Evolutionary conservation across 192 early-diverging fungal genomes (phyloP).

Genomic region (Mortierella antarctica): DNA sequence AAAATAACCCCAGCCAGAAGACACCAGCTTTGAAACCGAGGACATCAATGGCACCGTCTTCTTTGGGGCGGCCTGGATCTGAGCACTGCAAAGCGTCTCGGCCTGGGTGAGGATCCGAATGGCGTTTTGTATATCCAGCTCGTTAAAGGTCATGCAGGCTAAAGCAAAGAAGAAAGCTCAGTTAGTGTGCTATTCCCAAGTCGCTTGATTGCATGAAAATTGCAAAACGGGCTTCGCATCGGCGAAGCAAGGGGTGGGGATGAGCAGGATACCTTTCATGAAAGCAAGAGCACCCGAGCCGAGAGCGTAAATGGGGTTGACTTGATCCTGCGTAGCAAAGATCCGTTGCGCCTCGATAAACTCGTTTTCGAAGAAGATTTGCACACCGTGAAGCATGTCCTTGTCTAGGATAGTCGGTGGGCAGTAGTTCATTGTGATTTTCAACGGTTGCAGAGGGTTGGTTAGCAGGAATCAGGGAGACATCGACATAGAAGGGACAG

Average conservation of each 20-base stretch:
- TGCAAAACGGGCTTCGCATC: background rate
- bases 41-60: slow-evolving; percentile 46
- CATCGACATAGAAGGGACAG: too few species aligned
- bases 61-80: slow-evolving; percentile 60
- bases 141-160: slow-evolving; percentile 59
- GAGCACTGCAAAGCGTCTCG: slow-evolving; percentile 57
- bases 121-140: slow-evolving; percentile 57
- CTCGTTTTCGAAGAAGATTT: slow-evolving; percentile 66
- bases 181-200: background rate
- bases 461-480: background rate
- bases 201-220: slow-evolving; percentile 14
- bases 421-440: background rate
- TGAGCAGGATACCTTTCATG: slow-evolving; percentile 61
- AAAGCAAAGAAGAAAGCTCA: background rate
- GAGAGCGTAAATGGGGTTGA: slow-evolving; percentile 64
- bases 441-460: background rate
- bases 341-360: slow-evolving; percentile 61
- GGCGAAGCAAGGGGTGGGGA: background rate
- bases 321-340: slow-evolving; percentile 57
- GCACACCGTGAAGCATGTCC: slow-evolving; percentile 51
- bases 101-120: slow-evolving; percentile 53
- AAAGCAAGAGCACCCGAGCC: slow-evolving; percentile 64
- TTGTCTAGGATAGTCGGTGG: slow-evolving; percentile 23
- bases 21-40: slow-evolving; percentile 55
- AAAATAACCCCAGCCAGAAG: slow-evolving; percentile 50